Base-by-base conservation (phyloP, 1,139 yeast genomes). In the Geotrichum candidum region DNA sequence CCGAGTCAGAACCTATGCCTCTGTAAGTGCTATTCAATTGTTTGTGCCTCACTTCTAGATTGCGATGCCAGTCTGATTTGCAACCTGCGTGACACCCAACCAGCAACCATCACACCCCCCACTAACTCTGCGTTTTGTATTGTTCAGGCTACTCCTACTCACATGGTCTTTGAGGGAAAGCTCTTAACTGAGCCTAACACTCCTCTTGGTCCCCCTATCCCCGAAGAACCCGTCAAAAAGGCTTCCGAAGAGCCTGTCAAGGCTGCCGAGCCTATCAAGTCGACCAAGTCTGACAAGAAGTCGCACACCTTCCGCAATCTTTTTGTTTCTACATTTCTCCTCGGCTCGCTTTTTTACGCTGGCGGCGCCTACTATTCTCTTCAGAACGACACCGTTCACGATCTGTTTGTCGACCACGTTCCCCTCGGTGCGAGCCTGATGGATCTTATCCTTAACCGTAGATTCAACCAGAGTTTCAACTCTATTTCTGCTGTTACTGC, bases 351-450 rank as follows among this genome's bases (percentile, higher is more conserved):
- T 10, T 66, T 68, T 9, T 76, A 72, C 58, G 78, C 73, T 15
- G 78, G 73, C 15, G 78, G 77, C 5, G 73, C 75, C 23, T 77
- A 72, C 69, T 72, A 70, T 63, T 68, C 80, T 22, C 67, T 75
- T 51, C 65, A 70, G 53, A 69, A 75, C 64, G 80, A 77, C 67
- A 68, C 69, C 27, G 73, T 77, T 68, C 77, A 75, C 67, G 78
- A 77, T 63, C 65, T 78, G 41, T 85, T 84, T 72, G 77, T 84
- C 29, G 85, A 84, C 65, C 81, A 81, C 62, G 81, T 85, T 52
- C 91, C 92, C 23, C 78, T 80, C 58, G 87, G 85, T 48, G 86
- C 84, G 68, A 73, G 74, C 41, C 73, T 82, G 41, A 78, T 85
- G 31, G 81, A 82, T 60, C 69, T 73, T 23, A 75, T 82, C 58